phyloP scores from a whole-genome alignment of 768 basidiomycete genomes.

The Mycena indigotica region DNA sequence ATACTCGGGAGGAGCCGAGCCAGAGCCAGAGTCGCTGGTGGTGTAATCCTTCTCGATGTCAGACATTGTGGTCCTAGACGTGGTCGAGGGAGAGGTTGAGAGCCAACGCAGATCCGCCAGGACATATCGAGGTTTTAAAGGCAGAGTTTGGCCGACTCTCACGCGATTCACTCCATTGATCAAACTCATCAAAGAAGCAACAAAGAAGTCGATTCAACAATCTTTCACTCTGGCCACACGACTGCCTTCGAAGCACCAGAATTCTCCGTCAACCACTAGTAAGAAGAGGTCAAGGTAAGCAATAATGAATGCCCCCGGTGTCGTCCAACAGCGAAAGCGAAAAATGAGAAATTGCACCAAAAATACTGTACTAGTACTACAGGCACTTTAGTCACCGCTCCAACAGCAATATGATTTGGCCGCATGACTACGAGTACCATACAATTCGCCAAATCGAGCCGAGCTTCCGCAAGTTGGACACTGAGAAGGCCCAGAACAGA shows the following conservation, averaged over 20 bases:
- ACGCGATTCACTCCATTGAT: neutral
- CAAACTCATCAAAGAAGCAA: neutral
- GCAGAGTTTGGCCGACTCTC: neutral
- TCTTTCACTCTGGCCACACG: neutral
- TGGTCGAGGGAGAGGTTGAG: slow-evolving; percentile 20
- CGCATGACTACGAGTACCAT: neutral
- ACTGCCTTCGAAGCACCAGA: too few species aligned
- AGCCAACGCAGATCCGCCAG: slow-evolving; percentile 6
- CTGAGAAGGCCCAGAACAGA: neutral
- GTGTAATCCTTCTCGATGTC: slow-evolving; percentile 26
- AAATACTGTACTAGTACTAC: too few species aligned
- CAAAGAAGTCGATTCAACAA: neutral
- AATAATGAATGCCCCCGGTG: too few species aligned
- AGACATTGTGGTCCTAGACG: slow-evolving; percentile 16
- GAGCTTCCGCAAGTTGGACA: neutral
- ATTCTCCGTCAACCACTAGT: too few species aligned
- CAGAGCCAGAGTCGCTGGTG: slow-evolving; percentile 31
- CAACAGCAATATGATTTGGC: neutral
- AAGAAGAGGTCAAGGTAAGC: too few species aligned
- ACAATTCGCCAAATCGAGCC: neutral
- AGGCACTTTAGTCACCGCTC: too few species aligned
- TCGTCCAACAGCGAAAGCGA: too few species aligned
- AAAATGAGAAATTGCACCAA: too few species aligned
- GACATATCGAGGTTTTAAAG: slow-evolving; percentile 1
- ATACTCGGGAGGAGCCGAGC: slow-evolving; percentile 21